Evolutionary conservation across 2,329 filamentous ascomycete genomes (phyloP), one percentile per base, ranked within the genome.

Genomic region (Plectosphaerella cucumerina): DNA sequence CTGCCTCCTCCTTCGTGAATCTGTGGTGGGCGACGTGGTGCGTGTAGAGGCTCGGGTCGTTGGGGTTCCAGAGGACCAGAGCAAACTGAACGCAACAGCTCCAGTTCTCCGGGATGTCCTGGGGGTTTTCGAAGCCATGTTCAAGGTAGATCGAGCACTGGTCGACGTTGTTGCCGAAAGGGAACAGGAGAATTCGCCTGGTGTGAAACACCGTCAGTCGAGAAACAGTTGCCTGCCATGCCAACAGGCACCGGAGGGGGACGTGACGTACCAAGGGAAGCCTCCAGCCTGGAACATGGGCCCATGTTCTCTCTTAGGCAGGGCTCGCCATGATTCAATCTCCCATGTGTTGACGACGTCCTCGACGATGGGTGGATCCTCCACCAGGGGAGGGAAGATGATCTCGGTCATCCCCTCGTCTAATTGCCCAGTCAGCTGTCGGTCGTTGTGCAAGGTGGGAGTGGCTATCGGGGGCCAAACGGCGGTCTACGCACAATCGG

Each of bases 21-120:
- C 94, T 87, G 66, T 99, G 94, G 60, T 92, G 90, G n/a, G 94
- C 94, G 42, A 76, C 81, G 74, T 90, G 85, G 61, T 96, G 88
- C 47, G 79, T 78, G 67, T 87, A 90, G 60, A 97, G 81, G 56
- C 84, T 85, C n/a, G 94, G 93, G 61, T 97, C 90, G 64, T 93
- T 90, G 44, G 87, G 86, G 68, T 97, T 99, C 86, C 90, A 97
- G 50, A 99, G 76, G 5, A 97, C 93, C 46, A 99, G 77, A 52
- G 89, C 86, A 69, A 99, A 99, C 66, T 97, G 94, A 43, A 96
- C 90, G 65, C 94, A 99, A 61, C 90, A 93, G 69, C 92, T 94
- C 90, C 93, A 99, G 65, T 96, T 89, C 43, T 96, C 89, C 12
- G 93, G 90, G 11, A 93, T 80, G 37, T 54, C 50, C 54, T 84